These are phyloP conservation scores for Penicillium fuscoglaucum DNA, from an alignment of 2,329 filamentous ascomycete species.

Conservation along the genomic window DNA sequence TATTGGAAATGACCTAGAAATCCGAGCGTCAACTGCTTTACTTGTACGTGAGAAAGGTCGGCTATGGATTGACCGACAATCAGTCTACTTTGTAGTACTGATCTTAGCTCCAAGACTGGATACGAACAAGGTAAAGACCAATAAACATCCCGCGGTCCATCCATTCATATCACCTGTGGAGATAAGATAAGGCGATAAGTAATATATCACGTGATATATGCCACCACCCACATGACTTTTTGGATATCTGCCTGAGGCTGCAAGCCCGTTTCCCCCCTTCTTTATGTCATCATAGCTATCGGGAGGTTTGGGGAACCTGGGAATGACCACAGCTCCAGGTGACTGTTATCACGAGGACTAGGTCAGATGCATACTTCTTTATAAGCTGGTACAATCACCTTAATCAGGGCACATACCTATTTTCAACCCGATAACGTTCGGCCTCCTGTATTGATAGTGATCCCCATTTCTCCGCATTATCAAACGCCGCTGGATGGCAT, in stretches of 20 bases:
- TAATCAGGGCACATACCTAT: not conserved
- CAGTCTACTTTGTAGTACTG: no score
- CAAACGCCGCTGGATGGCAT: constrained; percentile 11
- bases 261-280: not conserved
- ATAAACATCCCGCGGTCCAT: no score
- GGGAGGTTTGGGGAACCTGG: not conserved
- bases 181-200: not conserved
- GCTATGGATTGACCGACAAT: no score
- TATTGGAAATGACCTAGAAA: no score
- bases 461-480: constrained; percentile 14
- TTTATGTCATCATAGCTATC: constrained; percentile 21
- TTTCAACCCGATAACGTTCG: not conserved
- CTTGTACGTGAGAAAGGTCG: no score
- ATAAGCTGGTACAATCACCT: not conserved
- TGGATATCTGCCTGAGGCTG: not conserved
- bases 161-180: not conserved
- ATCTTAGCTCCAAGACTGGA: no score
- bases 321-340: constrained; percentile 10
- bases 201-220: not conserved
- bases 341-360: constrained; percentile 14
- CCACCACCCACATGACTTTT: not conserved
- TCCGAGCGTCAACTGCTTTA: no score
- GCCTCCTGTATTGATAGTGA: not conserved
- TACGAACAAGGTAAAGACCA: no score
- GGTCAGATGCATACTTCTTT: constrained; percentile 18